phyloP scores from a whole-genome alignment of 2,329 filamentous ascomycete genomes.

The Aciculosporium take region DNA sequence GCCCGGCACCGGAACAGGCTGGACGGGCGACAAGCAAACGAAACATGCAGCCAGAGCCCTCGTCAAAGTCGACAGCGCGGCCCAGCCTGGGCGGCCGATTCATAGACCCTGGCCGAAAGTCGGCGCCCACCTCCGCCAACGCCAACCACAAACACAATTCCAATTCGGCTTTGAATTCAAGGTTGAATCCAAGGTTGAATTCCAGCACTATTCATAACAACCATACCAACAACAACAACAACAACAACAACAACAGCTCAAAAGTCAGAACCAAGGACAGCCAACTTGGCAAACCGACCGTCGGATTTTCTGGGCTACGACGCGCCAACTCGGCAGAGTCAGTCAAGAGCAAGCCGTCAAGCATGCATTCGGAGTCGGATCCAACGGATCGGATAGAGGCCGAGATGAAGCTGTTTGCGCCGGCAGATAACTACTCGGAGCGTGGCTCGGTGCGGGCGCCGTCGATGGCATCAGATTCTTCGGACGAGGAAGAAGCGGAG shows the following conservation, averaged over 20 bases:
- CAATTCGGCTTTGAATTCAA: too few relatives aligned
- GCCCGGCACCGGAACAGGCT: slow-evolving; percentile 20
- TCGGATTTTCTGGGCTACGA: slow-evolving; percentile 32
- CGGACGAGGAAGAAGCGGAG: slow-evolving; percentile 14
- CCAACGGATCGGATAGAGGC: slow-evolving; percentile 42
- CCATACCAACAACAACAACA: neutral
- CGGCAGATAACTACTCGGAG: slow-evolving; percentile 40
- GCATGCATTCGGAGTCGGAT: slow-evolving; percentile 36
- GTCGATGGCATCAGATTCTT: slow-evolving; percentile 23
- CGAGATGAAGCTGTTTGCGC: slow-evolving; percentile 43
- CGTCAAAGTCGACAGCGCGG: neutral
- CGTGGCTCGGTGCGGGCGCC: slow-evolving; percentile 37
- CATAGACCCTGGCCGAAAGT: slow-evolving; percentile 9
- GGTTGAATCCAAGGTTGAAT: too few relatives aligned
- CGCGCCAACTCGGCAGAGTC: slow-evolving; percentile 32
- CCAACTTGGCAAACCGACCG: slow-evolving; percentile 22
- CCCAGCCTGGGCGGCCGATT: slow-evolving; percentile 9
- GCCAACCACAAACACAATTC: too few relatives aligned
- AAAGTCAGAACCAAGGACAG: slow-evolving; percentile 11
- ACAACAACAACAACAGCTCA: neutral
- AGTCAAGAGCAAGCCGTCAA: slow-evolving; percentile 32
- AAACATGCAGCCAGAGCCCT: neutral
- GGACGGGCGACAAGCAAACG: slow-evolving; percentile 9
- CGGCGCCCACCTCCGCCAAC: neutral
- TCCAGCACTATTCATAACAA: too few relatives aligned